phyloP scores from a whole-genome alignment of 345 rosid genomes.

The Citrus trifoliata region DNA sequence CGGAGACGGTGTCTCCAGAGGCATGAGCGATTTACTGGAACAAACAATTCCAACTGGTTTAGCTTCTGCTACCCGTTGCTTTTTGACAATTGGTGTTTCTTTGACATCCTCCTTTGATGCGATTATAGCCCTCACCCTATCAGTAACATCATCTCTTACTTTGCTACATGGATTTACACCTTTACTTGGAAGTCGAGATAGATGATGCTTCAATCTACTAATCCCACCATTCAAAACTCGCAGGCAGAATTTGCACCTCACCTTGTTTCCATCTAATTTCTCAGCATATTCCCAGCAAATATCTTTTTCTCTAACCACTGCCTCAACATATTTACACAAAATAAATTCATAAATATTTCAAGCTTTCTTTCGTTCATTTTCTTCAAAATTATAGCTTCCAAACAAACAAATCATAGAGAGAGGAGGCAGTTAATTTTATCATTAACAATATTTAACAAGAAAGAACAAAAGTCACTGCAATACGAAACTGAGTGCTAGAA shows the following conservation, averaged over 20 bases:
- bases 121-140: conserved; percentile 63
- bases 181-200: conserved; percentile 84
- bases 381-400: not conserved
- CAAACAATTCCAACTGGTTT: conserved; percentile 41
- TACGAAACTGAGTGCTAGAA: not conserved
- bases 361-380: not conserved
- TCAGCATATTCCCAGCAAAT: conserved; percentile 93
- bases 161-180: conserved; percentile 90
- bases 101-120: conserved; percentile 58
- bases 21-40: conserved; percentile 25
- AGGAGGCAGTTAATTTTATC: not conserved
- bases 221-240: conserved; percentile 83
- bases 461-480: not conserved
- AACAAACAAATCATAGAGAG: not conserved
- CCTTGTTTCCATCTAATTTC: conserved; percentile 86
- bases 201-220: conserved; percentile 86
- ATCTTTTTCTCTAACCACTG: conserved; percentile 94
- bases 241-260: conserved; percentile 69
- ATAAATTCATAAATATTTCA: not conserved
- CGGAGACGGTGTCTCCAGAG: conserved; percentile 39
- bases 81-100: conserved; percentile 42
- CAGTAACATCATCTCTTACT: conserved; percentile 79
- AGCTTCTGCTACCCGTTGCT: conserved; percentile 42
- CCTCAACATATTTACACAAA: conserved; percentile 7
- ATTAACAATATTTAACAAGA: not conserved